A percentile compares a stretch with the other conserved stretches of the same genome.
Evolutionary conservation across 106 monocot genomes (phyloP).

Genomic region (Dendrobium chrysotoxum): DNA sequence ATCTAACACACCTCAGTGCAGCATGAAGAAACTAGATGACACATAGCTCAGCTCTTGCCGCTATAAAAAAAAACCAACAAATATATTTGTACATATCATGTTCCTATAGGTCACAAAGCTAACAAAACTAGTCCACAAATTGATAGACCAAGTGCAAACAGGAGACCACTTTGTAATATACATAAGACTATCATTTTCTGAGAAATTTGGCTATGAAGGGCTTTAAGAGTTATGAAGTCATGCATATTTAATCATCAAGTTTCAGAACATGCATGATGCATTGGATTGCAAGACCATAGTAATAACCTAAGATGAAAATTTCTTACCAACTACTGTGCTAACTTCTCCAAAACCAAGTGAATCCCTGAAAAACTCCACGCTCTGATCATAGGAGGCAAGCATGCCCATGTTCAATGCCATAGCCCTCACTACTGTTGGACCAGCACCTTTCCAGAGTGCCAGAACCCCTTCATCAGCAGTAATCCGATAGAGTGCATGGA

Average conservation of each 20-base stretch:
- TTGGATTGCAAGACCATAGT: background rate
- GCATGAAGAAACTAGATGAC: background rate
- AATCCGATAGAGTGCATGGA: conserved; percentile 74
- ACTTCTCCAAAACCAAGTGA: conserved; percentile 70
- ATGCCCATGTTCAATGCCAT: conserved; percentile 88
- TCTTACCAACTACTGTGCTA: conserved; percentile 51
- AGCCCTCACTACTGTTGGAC: conserved; percentile 71
- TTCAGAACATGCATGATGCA: background rate
- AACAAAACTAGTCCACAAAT: background rate
- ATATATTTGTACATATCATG: background rate
- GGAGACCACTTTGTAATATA: background rate
- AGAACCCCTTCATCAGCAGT: conserved; percentile 73
- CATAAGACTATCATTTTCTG: background rate
- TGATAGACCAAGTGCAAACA: background rate
- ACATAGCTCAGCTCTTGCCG: background rate
- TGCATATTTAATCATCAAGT: background rate
- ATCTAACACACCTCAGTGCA: background rate
- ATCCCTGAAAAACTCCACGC: conserved; percentile 72
- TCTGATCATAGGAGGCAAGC: conserved; percentile 92
- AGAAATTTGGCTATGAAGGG: background rate
- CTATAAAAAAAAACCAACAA: background rate
- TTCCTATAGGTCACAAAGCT: background rate
- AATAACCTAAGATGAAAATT: background rate
- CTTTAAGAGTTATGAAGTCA: background rate
- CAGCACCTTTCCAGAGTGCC: conserved; percentile 71